phyloP scores from a whole-genome alignment of 768 basidiomycete genomes.

The Pisolithus albus region DNA sequence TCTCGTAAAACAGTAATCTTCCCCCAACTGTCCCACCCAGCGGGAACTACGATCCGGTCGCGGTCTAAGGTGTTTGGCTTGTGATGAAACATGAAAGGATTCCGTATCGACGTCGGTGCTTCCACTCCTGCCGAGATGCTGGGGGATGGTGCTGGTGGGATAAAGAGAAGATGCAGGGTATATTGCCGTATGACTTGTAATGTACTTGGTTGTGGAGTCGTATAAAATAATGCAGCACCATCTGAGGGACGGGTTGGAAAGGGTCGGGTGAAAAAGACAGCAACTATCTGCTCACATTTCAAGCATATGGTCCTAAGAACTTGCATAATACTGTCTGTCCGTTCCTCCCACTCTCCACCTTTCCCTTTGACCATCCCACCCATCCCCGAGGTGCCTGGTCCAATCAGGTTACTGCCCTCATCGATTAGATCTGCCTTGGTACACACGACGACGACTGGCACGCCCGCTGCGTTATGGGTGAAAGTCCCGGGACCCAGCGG shows the following conservation, averaged over 20 bases:
- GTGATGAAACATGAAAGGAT: conserved; percentile 80
- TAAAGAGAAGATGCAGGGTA: conserved; percentile 62
- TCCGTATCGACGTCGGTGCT: conserved; percentile 48
- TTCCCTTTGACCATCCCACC: conserved; percentile 89
- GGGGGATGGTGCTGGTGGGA: conserved; percentile 52
- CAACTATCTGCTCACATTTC: conserved; percentile 58
- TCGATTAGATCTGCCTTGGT: conserved; percentile 94
- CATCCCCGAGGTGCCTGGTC: conserved; percentile 70
- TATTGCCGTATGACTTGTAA: conserved; percentile 76
- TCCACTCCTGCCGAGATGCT: conserved; percentile 28
- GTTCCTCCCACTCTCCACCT: conserved; percentile 91
- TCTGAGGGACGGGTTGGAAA: conserved; percentile 42
- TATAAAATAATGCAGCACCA: conserved; percentile 89
- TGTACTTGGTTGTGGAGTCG: conserved; percentile 72
- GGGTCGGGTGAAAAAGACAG: not conserved
- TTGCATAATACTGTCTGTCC: conserved; percentile 93
- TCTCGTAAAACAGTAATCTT: conserved; percentile 89
- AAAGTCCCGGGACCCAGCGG: conserved; percentile 83
- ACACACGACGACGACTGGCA: conserved; percentile 85
- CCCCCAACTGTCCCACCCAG: conserved; percentile 98
- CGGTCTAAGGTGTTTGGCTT: conserved; percentile 91
- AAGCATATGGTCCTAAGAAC: conserved; percentile 88
- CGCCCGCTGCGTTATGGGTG: conserved; percentile 77
- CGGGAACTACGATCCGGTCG: conserved; percentile 85
- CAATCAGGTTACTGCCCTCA: conserved; percentile 63